Conservation (phyloP, 2,329 filamentous ascomycete genomes). For the Exophiala sideris region DNA sequence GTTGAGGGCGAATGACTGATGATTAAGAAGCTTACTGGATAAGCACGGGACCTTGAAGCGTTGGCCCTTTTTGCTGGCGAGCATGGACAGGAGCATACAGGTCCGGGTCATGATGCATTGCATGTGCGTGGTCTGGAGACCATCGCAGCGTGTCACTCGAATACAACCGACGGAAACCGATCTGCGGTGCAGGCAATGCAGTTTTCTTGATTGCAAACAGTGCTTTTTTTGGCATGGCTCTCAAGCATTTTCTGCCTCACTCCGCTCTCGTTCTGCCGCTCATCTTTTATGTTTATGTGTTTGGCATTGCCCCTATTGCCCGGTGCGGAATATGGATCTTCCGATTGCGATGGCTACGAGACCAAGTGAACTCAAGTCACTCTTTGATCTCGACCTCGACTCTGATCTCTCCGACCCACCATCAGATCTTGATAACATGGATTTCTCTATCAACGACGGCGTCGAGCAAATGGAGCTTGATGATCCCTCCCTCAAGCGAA, state of each 20-base stretch:
- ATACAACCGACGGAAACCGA: neutral
- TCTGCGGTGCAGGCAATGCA: neutral
- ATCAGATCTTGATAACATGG: conserved; percentile 13
- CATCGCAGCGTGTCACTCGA: neutral
- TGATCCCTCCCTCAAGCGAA: neutral
- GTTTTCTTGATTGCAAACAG: neutral
- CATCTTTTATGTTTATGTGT: neutral
- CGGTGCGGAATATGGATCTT: neutral
- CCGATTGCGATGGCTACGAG: neutral
- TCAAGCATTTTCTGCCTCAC: neutral
- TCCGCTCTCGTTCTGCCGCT: neutral
- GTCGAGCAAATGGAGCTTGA: neutral
- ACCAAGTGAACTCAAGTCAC: neutral
- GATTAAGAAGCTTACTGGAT: too few relatives aligned
- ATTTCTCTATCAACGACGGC: conserved; percentile 1
- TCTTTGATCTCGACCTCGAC: conserved; percentile 12
- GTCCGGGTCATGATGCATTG: neutral
- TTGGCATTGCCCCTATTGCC: neutral
- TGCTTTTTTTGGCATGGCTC: neutral
- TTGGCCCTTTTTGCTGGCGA: neutral
- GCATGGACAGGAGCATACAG: neutral
- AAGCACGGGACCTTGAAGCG: neutral
- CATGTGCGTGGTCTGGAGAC: neutral
- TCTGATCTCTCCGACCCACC: conserved; percentile 20
- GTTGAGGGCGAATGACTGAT: neutral